Evolutionary conservation across 177 flowering plant genomes (phyloP).

Genomic region (Vitis hybrid): DNA sequence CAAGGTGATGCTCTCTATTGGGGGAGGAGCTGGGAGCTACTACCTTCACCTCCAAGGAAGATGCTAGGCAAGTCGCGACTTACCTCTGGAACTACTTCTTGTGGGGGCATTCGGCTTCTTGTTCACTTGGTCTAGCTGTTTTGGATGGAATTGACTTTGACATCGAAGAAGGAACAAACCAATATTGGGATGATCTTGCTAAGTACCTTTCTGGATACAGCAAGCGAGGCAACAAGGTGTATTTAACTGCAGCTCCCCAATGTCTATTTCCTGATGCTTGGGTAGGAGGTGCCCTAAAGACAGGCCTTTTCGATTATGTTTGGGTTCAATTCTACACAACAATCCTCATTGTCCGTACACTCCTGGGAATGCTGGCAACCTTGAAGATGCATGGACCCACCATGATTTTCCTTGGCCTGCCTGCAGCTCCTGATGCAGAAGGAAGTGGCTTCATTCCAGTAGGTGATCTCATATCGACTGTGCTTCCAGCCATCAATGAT

Average conservation of each 20-base stretch:
- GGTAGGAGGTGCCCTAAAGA: constrained; percentile 29
- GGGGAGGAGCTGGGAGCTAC: constrained; percentile 27
- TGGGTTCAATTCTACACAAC: constrained; percentile 46
- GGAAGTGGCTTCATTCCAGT: constrained; percentile 37
- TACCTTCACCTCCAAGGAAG: constrained; percentile 18
- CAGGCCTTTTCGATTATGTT: constrained; percentile 35
- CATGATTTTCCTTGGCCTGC: constrained; percentile 32
- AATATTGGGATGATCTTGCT: constrained; percentile 35
- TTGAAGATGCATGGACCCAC: constrained; percentile 22
- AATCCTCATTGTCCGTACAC: constrained; percentile 39
- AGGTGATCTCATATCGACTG: constrained; percentile 23
- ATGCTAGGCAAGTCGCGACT: constrained; percentile 23
- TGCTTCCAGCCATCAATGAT: constrained; percentile 30
- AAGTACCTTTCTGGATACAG: constrained; percentile 26
- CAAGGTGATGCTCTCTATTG: constrained; percentile 27
- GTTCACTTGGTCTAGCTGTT: constrained; percentile 26
- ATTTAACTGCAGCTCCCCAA: constrained; percentile 36
- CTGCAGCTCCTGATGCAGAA: constrained; percentile 33
- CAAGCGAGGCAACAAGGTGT: constrained; percentile 25
- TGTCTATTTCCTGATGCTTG: constrained; percentile 34
- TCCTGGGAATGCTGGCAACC: constrained; percentile 4
- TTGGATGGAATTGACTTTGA: constrained; percentile 35
- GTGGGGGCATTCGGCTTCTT: constrained; percentile 21
- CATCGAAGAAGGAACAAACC: constrained; percentile 30
- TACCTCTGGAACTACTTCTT: constrained; percentile 32